Evolutionary conservation across 306 rosid genomes (phyloP).

Genomic region (Vachellia pachyceras): DNA sequence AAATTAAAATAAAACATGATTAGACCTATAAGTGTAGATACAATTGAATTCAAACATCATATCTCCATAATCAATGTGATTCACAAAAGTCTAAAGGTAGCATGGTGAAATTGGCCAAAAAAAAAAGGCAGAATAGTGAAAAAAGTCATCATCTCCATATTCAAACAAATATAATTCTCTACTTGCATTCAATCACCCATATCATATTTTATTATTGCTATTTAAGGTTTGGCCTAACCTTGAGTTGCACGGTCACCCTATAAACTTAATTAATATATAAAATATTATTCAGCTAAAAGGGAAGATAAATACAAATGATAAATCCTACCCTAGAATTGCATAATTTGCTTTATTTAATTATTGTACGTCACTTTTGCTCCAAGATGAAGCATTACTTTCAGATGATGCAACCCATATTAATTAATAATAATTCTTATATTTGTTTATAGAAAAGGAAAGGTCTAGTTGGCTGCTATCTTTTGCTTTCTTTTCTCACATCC

Average conservation of each 20-base stretch:
- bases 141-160: conserved; percentile 26
- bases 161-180: conserved; percentile 28
- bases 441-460: conserved; percentile 15
- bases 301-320: neutral
- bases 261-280: neutral
- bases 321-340: neutral
- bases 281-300: neutral
- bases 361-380: neutral
- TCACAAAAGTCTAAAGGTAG: conserved; percentile 51
- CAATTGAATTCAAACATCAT: conserved; percentile 41
- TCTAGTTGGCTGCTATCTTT: conserved; percentile 30
- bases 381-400: neutral
- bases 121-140: no score
- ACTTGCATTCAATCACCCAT: conserved; percentile 38
- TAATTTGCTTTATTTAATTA: neutral
- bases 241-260: conserved; percentile 6
- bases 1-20: conserved; percentile 25
- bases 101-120: conserved; percentile 29
- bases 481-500: conserved; percentile 35
- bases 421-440: neutral
- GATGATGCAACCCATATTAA: conserved; percentile 35
- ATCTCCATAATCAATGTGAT: conserved; percentile 42
- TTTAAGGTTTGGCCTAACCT: conserved; percentile 47
- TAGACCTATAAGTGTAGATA: conserved; percentile 44
- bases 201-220: conserved; percentile 34